Percentiles rank a stretch among this genome's conserved stretches.
Evolutionary conservation across 306 rosid species (phyloP).

Genomic region (Cucurbita argyrosperma): DNA sequence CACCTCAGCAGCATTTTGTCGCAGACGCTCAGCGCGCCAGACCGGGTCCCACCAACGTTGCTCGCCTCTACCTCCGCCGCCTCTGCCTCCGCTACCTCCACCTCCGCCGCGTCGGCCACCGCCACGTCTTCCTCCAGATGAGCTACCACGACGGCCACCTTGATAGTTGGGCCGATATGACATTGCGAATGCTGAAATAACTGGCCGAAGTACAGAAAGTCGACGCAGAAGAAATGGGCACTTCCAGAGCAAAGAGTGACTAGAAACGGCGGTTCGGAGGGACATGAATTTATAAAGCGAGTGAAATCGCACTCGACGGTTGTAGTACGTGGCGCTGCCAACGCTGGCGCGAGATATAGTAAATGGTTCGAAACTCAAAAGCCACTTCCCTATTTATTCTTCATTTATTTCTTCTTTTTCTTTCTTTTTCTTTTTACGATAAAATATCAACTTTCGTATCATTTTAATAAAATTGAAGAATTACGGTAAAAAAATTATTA

Average conservation of each 20-base stretch:
- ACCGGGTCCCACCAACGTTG: conserved; percentile 98
- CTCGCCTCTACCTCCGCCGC: conserved; percentile 64
- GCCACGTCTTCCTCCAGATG: conserved; percentile 39
- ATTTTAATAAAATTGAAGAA: too few species aligned
- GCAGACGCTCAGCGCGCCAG: conserved; percentile 87
- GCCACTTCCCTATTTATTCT: background rate
- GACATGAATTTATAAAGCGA: background rate
- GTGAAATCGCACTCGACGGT: background rate
- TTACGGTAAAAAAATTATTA: too few species aligned
- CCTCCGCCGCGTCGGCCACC: conserved; percentile 31
- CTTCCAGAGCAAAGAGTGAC: background rate
- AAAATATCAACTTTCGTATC: too few species aligned
- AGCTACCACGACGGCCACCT: conserved; percentile 47
- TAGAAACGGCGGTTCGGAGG: background rate
- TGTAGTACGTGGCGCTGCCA: background rate
- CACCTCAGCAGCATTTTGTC: conserved; percentile 64
- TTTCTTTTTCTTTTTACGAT: too few species aligned
- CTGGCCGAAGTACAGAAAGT: background rate
- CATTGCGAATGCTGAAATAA: conserved; percentile 35
- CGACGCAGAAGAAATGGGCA: background rate
- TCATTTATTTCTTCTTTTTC: too few species aligned
- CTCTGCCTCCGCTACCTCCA: conserved; percentile 10
- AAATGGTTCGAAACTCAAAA: background rate
- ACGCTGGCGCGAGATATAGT: background rate
- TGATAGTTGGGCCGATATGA: conserved; percentile 62